These are phyloP conservation scores for Calocybe indica DNA, from an alignment of 768 basidiomycete genomes.

Conservation along the genomic window DNA sequence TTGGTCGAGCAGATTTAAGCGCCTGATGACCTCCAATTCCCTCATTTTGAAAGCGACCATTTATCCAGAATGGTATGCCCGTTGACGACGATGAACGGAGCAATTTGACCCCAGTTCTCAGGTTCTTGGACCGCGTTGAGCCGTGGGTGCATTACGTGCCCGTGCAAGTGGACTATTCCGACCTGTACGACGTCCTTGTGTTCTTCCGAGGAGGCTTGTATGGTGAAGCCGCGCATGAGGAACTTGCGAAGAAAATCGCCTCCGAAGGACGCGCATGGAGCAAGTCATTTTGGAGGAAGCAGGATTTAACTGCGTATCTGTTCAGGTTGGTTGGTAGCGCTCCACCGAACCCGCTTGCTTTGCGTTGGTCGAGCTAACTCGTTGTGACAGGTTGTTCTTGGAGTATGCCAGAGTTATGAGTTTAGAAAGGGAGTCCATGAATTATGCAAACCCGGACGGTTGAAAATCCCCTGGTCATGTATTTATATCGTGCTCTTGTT, in stretches of 20 bases:
- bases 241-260: slow-evolving; percentile 48
- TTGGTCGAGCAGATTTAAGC: slow-evolving; percentile 67
- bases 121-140: slow-evolving; percentile 50
- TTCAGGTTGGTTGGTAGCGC: slow-evolving; percentile 25
- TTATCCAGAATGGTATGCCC: slow-evolving; percentile 63
- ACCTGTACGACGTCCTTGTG: slow-evolving; percentile 62
- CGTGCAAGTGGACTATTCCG: slow-evolving; percentile 55
- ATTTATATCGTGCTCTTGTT: no score
- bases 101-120: slow-evolving; percentile 11
- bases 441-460: not conserved
- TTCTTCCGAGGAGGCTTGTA: slow-evolving; percentile 67
- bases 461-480: no score
- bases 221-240: slow-evolving; percentile 56
- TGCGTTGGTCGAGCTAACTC: not conserved
- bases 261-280: slow-evolving; percentile 40
- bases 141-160: slow-evolving; percentile 79
- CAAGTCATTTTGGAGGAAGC: slow-evolving; percentile 34
- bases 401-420: slow-evolving; percentile 17
- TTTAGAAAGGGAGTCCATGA: slow-evolving; percentile 12
- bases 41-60: slow-evolving; percentile 66
- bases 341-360: not conserved
- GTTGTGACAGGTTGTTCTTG: slow-evolving; percentile 10
- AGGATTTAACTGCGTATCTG: slow-evolving; percentile 41
- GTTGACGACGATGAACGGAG: not conserved
- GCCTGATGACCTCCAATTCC: slow-evolving; percentile 55